Base-by-base conservation (phyloP, 164 flowering plant genomes). In the Tinospora cordifolia region DNA sequence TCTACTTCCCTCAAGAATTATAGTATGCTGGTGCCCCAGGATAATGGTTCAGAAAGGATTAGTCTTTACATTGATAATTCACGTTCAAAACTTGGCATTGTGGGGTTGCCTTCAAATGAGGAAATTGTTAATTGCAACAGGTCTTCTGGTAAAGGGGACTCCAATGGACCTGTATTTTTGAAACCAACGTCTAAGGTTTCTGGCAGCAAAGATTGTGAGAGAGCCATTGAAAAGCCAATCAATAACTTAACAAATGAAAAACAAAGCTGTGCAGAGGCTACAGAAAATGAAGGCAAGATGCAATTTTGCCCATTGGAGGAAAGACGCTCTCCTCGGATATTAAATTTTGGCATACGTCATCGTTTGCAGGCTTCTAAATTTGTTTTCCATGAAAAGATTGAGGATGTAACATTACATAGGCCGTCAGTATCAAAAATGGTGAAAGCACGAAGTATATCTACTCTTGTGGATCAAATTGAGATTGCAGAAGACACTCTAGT, bases 1-100 rank as follows among this genome's bases (percentile, higher is more conserved):
- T 36, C 75, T 65, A 73, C 80, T 65, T 83, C 88, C 27, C 88
- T 91, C 67, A 83, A 75, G 70, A 70, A 62, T 63, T 88, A 86
- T 73, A 88, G 96, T 78, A 77, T 47, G 67, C 13, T 76, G 36
- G 69, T 73, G 49, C 81, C 84, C 39, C 65, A 3, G 67, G 62
- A 66, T 59, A 12, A 69, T 30, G 11, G 39, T 59, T 59, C 54
- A 24, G 63, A 49, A 62, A 65, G 21, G 15, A 41, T 41, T 4
- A 66, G 65, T n/a, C n/a, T 51, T 58, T 36, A 22, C 44, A 10
- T 26, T 21, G 63, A 76, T 63, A 65, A 22, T 17, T 71, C 74
- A 30, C 24, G 41, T 47, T 44, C 76, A 22, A 27, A 39, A 44
- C 63, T 57, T 30, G 68, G 69, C 65, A 65, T 34, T 26, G 6